Conservation (phyloP, 192 early-diverging fungal species). For the Spizellomyces punctatus region DNA sequence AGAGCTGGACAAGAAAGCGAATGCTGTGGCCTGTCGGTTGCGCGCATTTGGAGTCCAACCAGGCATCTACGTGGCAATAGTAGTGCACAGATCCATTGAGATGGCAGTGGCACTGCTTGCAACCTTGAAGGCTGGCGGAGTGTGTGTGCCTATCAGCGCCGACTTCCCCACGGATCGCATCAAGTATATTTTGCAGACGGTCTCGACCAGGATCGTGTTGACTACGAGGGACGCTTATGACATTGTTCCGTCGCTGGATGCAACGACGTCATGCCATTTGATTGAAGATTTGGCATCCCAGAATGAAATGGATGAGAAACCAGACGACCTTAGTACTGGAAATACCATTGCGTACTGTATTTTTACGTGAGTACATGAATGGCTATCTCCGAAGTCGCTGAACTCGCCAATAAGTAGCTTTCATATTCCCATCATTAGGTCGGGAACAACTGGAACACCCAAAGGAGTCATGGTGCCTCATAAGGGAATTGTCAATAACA, state of each 20-base stretch:
- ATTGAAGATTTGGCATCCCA: too few relatives aligned
- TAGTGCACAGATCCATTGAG: conserved; percentile 35
- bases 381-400: too few relatives aligned
- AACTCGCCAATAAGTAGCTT: too few relatives aligned
- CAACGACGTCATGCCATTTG: too few relatives aligned
- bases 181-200: conserved; percentile 25
- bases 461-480: conserved; percentile 43
- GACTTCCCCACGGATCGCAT: conserved; percentile 36
- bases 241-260: too few relatives aligned
- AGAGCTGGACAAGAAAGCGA: conserved; percentile 34
- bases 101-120: conserved; percentile 28
- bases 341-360: conserved; percentile 1
- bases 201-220: conserved; percentile 7
- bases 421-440: too few relatives aligned
- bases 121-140: conserved; percentile 36
- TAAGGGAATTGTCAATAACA: conserved; percentile 22
- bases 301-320: too few relatives aligned
- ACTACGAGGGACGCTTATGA: too few relatives aligned
- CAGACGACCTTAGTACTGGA: background rate
- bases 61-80: conserved; percentile 26
- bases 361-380: conserved; percentile 6
- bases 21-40: conserved; percentile 19
- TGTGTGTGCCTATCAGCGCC: conserved; percentile 32
- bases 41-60: conserved; percentile 17
- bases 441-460: conserved; percentile 47